phyloP scores from a whole-genome alignment of 2,329 filamentous ascomycete genomes.

The Sporothrix luriei region DNA sequence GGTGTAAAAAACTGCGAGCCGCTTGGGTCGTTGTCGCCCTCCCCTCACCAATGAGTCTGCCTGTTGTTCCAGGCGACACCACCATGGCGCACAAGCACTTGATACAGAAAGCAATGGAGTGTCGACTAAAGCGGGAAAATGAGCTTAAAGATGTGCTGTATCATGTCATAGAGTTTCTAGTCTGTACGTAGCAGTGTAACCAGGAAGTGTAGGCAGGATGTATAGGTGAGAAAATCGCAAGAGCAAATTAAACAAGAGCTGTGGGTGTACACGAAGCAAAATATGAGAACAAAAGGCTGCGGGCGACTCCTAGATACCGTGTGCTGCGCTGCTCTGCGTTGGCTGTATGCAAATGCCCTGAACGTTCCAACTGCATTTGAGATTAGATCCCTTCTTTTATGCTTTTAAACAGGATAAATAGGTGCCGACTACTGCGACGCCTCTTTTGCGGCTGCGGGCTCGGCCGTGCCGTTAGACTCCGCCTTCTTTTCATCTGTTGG shows the following conservation, averaged over 20 bases:
- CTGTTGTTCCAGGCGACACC: background rate
- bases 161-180: background rate
- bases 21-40: background rate
- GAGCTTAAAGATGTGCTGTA: background rate
- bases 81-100: background rate
- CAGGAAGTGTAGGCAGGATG: background rate
- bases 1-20: slow-evolving; percentile 14
- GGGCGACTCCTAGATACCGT: background rate
- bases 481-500: slow-evolving; percentile 39
- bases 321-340: background rate
- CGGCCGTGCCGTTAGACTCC: background rate
- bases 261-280: background rate
- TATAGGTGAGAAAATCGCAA: background rate
- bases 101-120: background rate
- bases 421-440: background rate
- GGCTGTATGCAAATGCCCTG: background rate
- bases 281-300: background rate
- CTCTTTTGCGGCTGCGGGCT: background rate
- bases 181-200: background rate
- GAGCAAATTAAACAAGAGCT: background rate
- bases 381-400: background rate
- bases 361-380: background rate
- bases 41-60: background rate
- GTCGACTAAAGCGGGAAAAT: background rate
- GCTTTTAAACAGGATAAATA: background rate